These are phyloP conservation scores for Adansonia gregorii DNA, from an alignment of 441 rosid genomes.

Conservation along the genomic window DNA sequence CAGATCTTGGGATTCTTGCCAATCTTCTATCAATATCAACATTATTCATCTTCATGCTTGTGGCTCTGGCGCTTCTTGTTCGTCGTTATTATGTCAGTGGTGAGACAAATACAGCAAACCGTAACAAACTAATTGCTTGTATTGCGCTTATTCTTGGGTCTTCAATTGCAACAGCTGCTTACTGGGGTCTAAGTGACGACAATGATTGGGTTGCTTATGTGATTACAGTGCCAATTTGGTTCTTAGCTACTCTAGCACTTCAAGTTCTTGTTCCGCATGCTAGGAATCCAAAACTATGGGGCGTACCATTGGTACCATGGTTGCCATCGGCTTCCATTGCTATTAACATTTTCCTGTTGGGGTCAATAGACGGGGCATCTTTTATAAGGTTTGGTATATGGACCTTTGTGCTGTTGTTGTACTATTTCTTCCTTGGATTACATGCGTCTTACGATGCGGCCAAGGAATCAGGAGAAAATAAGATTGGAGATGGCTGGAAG, in stretches of 20 bases:
- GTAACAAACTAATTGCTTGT: slow-evolving; percentile 48
- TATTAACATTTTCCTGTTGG: slow-evolving; percentile 67
- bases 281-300: slow-evolving; percentile 69
- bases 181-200: slow-evolving; percentile 51
- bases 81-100: slow-evolving; percentile 71
- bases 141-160: slow-evolving; percentile 52
- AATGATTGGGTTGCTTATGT: slow-evolving; percentile 61
- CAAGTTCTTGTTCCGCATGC: slow-evolving; percentile 60
- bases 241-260: slow-evolving; percentile 50
- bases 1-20: slow-evolving; percentile 52
- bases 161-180: slow-evolving; percentile 48
- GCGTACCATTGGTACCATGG: slow-evolving; percentile 83
- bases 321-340: slow-evolving; percentile 72
- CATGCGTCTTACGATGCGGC: slow-evolving; percentile 78
- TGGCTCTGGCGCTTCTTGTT: slow-evolving; percentile 70
- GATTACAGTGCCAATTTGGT: slow-evolving; percentile 64
- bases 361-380: slow-evolving; percentile 60
- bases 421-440: slow-evolving; percentile 71
- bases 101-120: slow-evolving; percentile 44
- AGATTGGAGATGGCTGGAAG: slow-evolving; percentile 34
- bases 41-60: slow-evolving; percentile 71
- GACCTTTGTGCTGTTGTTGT: slow-evolving; percentile 56
- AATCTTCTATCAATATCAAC: slow-evolving; percentile 70
- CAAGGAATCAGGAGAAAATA: slow-evolving; percentile 34
- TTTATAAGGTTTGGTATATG: slow-evolving; percentile 63